phyloP scores from a whole-genome alignment of 768 basidiomycete species.

The Omphalotus guepiniiformis region DNA sequence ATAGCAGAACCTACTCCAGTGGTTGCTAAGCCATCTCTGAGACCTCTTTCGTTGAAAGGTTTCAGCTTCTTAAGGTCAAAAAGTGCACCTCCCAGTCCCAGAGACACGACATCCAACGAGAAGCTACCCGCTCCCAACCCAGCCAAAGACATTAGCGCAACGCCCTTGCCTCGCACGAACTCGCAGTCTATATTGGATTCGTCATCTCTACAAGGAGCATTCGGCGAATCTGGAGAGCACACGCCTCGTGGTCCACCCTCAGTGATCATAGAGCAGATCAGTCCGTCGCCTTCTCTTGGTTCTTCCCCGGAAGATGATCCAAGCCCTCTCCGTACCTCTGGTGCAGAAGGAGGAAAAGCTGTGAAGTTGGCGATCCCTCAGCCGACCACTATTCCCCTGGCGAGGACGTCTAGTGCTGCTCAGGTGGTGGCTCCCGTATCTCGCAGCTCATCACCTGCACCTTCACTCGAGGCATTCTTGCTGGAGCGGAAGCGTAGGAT shows the following conservation, averaged over 20 bases:
- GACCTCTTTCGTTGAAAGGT: constrained; percentile 41
- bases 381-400: constrained; percentile 9
- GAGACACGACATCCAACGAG: constrained; percentile 22
- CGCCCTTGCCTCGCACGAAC: constrained; percentile 11
- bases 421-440: constrained; percentile 18
- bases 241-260: neutral
- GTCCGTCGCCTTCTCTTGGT: neutral
- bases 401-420: constrained; percentile 10
- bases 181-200: neutral
- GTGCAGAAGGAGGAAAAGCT: neutral
- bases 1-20: constrained; percentile 21
- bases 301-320: neutral
- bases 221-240: neutral
- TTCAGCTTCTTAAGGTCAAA: constrained; percentile 49
- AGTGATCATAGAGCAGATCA: constrained; percentile 3
- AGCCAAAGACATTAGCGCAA: constrained; percentile 7
- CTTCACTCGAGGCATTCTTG: constrained; percentile 63
- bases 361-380: constrained; percentile 4
- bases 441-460: constrained; percentile 43
- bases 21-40: constrained; percentile 24
- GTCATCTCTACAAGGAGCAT: neutral
- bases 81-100: constrained; percentile 56
- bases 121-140: constrained; percentile 1
- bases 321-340: neutral
- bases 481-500: constrained; percentile 62